These are phyloP conservation scores for Darksidea phi DNA, from an alignment of 495 filamentous ascomycete genomes.

Conservation along the genomic window DNA sequence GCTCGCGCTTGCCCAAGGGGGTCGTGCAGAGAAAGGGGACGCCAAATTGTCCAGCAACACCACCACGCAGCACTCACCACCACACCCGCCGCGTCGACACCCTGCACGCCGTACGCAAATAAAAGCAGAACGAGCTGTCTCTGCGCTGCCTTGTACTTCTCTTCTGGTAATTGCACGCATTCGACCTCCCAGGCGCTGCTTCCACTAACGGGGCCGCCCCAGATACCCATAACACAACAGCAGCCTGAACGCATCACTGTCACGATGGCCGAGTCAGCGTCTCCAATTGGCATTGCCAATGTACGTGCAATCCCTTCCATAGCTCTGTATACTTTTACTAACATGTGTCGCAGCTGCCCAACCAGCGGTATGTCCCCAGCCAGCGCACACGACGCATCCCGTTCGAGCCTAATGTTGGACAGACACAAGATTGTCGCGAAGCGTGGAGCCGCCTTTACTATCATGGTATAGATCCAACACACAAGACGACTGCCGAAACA, in stretches of 20 bases:
- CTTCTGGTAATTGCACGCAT: slow-evolving; percentile 3
- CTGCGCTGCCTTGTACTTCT: no score
- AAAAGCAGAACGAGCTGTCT: no score
- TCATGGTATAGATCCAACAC: slow-evolving; percentile 69
- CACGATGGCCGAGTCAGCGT: slow-evolving; percentile 76
- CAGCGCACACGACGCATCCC: background rate
- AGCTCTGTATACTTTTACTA: slow-evolving; percentile 14
- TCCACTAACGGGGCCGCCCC: background rate
- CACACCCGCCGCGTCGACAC: background rate
- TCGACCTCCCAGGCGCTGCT: background rate
- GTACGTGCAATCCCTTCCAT: slow-evolving; percentile 50
- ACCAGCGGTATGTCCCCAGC: slow-evolving; percentile 66
- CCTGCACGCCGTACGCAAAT: background rate
- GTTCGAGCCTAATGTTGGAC: slow-evolving; percentile 35
- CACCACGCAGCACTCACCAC: slow-evolving; percentile 14
- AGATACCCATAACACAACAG: slow-evolving; percentile 2
- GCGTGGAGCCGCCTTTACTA: slow-evolving; percentile 96
- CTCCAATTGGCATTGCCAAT: slow-evolving; percentile 99
- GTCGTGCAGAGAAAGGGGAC: slow-evolving; percentile 37
- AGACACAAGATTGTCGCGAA: slow-evolving; percentile 99
- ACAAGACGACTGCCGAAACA: background rate
- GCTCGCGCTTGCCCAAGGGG: slow-evolving; percentile 35
- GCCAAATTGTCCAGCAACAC: slow-evolving; percentile 34
- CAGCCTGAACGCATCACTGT: slow-evolving; percentile 13
- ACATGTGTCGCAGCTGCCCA: slow-evolving; percentile 63